These are phyloP conservation scores for Lepidium africanum DNA, from an alignment of 345 rosid genomes.

Conservation along the genomic window DNA sequence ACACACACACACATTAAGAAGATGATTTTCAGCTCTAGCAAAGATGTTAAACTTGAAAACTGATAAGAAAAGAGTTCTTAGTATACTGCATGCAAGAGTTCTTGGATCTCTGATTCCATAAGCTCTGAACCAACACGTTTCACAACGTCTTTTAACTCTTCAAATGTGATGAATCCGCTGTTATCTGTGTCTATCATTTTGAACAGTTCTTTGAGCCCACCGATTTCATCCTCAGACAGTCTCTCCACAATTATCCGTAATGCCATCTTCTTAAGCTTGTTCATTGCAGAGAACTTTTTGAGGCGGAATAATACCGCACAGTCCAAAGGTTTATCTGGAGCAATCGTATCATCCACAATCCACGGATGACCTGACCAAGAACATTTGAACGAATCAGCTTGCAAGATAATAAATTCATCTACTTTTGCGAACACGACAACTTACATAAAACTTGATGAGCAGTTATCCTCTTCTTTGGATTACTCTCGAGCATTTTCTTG, in stretches of 20 bases:
- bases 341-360: conserved; percentile 72
- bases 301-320: conserved; percentile 66
- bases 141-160: conserved; percentile 56
- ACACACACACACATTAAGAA: neutral
- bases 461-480: conserved; percentile 55
- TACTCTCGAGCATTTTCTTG: conserved; percentile 54
- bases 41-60: neutral
- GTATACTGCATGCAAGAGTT: conserved; percentile 63
- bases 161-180: conserved; percentile 70
- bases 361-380: conserved; percentile 60
- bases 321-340: conserved; percentile 79
- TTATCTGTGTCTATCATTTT: conserved; percentile 73
- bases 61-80: neutral
- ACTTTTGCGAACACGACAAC: neutral
- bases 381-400: neutral
- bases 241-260: conserved; percentile 73
- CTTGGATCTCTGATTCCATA: conserved; percentile 77
- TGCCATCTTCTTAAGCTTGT: conserved; percentile 85
- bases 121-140: conserved; percentile 63
- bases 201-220: conserved; percentile 71
- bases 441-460: conserved; percentile 78
- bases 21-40: neutral
- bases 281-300: conserved; percentile 76
- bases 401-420: neutral
- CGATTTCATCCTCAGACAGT: conserved; percentile 73